phyloP scores from a whole-genome alignment of 345 rosid genomes.

The Geranium rotundifolium region DNA sequence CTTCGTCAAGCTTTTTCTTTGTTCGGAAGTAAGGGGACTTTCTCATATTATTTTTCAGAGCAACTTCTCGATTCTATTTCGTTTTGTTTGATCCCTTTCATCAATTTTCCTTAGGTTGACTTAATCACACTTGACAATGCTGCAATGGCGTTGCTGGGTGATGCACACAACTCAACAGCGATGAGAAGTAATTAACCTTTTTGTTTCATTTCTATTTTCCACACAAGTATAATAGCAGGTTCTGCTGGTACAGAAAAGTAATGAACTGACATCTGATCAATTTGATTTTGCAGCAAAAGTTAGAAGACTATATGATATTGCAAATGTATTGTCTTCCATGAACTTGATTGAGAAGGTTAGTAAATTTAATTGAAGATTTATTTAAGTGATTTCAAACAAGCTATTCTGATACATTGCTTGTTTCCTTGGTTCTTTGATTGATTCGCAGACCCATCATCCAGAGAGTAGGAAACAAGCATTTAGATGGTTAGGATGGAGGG shows the following conservation, averaged over 20 bases:
- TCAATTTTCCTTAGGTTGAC: conserved; percentile 30
- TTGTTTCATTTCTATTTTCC: conserved; percentile 1
- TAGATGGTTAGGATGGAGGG: conserved; percentile 65
- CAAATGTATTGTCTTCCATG: conserved; percentile 69
- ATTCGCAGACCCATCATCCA: conserved; percentile 53
- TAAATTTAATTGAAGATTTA: neutral
- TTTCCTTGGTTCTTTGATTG: neutral
- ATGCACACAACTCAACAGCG: conserved; percentile 34
- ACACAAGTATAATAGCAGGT: neutral
- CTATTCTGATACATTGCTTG: neutral
- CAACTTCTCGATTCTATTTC: neutral
- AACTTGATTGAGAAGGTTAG: conserved; percentile 71
- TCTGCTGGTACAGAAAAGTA: neutral
- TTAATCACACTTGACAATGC: conserved; percentile 61
- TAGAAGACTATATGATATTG: conserved; percentile 75
- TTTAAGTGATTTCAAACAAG: neutral
- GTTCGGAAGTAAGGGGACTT: conserved; percentile 52
- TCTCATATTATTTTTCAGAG: neutral
- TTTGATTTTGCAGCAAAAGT: conserved; percentile 52
- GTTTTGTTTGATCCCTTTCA: neutral
- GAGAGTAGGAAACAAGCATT: conserved; percentile 63
- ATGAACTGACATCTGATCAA: conserved; percentile 8
- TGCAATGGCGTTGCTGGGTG: conserved; percentile 51
- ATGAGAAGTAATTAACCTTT: conserved; percentile 45
- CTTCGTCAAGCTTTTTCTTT: conserved; percentile 75